Evolutionary conservation across 1,139 yeast species (phyloP).

Genomic region (Taphrina communis): DNA sequence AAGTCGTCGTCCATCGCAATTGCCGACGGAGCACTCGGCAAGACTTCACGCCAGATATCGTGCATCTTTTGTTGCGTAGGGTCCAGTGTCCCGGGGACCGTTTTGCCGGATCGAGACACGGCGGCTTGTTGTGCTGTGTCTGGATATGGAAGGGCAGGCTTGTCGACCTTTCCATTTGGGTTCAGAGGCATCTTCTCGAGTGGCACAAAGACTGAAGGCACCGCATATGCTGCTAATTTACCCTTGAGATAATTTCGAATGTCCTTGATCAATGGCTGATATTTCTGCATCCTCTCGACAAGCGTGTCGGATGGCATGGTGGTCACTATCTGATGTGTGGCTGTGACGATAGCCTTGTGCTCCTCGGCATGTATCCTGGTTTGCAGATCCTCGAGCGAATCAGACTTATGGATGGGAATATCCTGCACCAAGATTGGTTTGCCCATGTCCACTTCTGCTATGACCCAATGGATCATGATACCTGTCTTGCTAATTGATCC

Average conservation of each 20-base stretch:
- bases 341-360: conserved; percentile 91
- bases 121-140: conserved; percentile 80
- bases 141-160: conserved; percentile 96
- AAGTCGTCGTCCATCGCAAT: conserved; percentile 82
- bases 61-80: conserved; percentile 70
- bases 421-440: conserved; percentile 84
- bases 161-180: conserved; percentile 98
- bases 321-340: conserved; percentile 56
- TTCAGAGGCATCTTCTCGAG: conserved; percentile 84
- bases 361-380: conserved; percentile 81
- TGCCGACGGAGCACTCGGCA: conserved; percentile 83
- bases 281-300: conserved; percentile 77
- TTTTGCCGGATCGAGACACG: conserved; percentile 59
- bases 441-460: conserved; percentile 92
- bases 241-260: conserved; percentile 81
- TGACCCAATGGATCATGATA: conserved; percentile 94
- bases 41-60: conserved; percentile 81
- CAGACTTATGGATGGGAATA: conserved; percentile 70
- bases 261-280: conserved; percentile 76
- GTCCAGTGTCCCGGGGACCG: conserved; percentile 58
- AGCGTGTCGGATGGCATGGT: conserved; percentile 59
- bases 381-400: conserved; percentile 78
- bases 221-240: conserved; percentile 89
- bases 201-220: conserved; percentile 90
- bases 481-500: conserved; percentile 83